Evolutionary conservation across 2,329 filamentous ascomycete species (phyloP), one percentile per base, ranked within the genome.

Genomic region (Cryphonectria radicalis): DNA sequence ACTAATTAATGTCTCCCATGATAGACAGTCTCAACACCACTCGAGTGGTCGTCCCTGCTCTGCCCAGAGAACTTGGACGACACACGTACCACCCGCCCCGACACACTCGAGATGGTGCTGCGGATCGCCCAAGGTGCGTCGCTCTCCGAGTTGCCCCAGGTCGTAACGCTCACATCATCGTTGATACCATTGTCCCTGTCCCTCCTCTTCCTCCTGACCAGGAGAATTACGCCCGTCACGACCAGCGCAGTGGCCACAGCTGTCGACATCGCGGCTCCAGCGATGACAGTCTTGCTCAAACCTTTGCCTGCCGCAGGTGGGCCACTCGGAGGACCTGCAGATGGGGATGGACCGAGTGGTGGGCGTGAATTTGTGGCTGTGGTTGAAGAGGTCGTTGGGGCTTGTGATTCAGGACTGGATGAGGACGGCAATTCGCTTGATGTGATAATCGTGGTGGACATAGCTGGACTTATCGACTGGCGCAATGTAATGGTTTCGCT

Each of bases 71-170:
- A 8, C 28, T 59, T 59, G 55, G 55, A 32, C 14, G 55, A 59
- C 14, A 35, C 55, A 8, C 55, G 55, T 5, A 17, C 55, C 13
- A 32, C 25, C 55, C 55, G 19, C 55, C 55, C 55, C 28, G 55
- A 14, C 14, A 59, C 55, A 8, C 11, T 59, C 13, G 55, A 59
- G 14, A 59, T 35, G 55, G 59, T 62, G 59, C 32, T 62, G 59
- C 32, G 59, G 35, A n/a, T 42, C 40, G 32, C 55, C 67, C 63
- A 65, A 22, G 63, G 63, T 5, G 42, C 63, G 7, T 50, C 63
- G 42, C 63, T 65, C 63, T 65, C 63, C 17, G 42, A 50, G 25
- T 65, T 65, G 6, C 63, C 63, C 63, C 63, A 65, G 14, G 63
- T 65, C 17, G 63, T 65, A 19, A 65, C 19, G 63, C 63, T 65